Percentiles rank a stretch among this genome's conserved stretches.
phyloP scores from a whole-genome alignment of 163 green algal species.

The Trebouxia gelatinosa region DNA sequence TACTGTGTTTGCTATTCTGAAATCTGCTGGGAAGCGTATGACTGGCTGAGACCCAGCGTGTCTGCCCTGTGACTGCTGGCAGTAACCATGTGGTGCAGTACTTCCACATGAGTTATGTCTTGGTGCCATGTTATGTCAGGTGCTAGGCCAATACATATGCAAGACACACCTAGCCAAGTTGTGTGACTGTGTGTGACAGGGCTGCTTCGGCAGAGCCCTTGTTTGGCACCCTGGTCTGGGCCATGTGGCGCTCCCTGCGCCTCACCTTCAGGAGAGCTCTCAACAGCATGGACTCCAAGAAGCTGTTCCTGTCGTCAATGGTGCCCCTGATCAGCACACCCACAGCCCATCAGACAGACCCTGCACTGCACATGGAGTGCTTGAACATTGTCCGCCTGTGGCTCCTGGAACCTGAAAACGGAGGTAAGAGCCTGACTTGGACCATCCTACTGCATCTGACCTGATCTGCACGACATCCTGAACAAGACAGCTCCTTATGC shows the following conservation, averaged over 20 bases:
- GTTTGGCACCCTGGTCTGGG: constrained; percentile 73
- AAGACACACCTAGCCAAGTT: not conserved
- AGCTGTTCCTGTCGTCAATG: constrained; percentile 71
- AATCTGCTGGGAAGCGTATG: not conserved
- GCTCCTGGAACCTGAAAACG: constrained; percentile 41
- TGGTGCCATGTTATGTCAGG: not conserved
- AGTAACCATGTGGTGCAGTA: not conserved
- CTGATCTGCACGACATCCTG: not conserved
- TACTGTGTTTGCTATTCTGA: not conserved
- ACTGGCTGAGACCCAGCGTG: too few relatives aligned
- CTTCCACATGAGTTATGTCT: constrained; percentile 6
- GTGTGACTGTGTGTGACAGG: not conserved
- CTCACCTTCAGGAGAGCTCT: constrained; percentile 58
- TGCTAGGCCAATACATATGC: not conserved
- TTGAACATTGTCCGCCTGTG: constrained; percentile 49
- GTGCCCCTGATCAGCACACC: constrained; percentile 77
- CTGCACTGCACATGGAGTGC: constrained; percentile 61
- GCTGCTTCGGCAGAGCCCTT: constrained; percentile 43
- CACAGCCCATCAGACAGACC: constrained; percentile 28
- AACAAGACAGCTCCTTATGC: too few relatives aligned
- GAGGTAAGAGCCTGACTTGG: not conserved
- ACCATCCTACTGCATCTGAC: not conserved
- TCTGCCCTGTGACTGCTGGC: not conserved
- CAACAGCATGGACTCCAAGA: constrained; percentile 60
- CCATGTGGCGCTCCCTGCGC: constrained; percentile 57